Base-by-base conservation (phyloP, 164 flowering plant genomes). In the Chloranthus sessilifolius region DNA sequence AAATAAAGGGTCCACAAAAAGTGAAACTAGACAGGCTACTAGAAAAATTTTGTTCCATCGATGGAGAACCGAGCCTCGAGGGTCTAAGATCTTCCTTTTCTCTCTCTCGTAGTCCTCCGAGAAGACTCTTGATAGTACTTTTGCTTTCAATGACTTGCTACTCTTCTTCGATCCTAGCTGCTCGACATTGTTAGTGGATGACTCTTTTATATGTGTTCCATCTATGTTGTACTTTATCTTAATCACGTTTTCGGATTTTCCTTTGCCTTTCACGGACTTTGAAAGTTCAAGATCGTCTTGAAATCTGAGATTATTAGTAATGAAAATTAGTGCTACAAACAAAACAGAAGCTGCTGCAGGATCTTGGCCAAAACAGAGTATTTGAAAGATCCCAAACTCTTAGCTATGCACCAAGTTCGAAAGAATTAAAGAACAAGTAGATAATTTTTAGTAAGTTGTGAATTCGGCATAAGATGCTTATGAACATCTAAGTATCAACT, bases 1-100 rank as follows among this genome's bases (percentile, higher is more conserved):
- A 63, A 86, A 84, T 2, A 92, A 67, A 38, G 99, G 99, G 45
- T 89, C 99, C 8, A 89, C 80, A 30, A 84, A 88, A 58, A 94
- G 71, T 6, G 99, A 90, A 59, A 89, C 62, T 48, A 89, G 65
- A 64, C 90, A 89, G 11, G 83, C 78, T 24, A 81, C 62, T 31
- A 89, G 65, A 64, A 89, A 83, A 27, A 86, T 67, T 69, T 76
- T 82, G 77, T 85, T 88, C 99, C 98, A 92, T 60, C 72, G 48
- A 0, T 73, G 79, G 23, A 87, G 66, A 12, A 51, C 11, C 17
- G 60, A 73, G 30, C 95, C 95, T 31, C 95, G 60, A 34, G 97
- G 97, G 68, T 90, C 95, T 59, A 84, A 69, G 42, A 85, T 79
- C 64, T 71, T 78, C 62, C 24, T 74, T 63, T 67, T 77, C 47